These are phyloP conservation scores for Dendrobium huoshanense DNA, from an alignment of 106 monocot species.

Conservation along the genomic window DNA sequence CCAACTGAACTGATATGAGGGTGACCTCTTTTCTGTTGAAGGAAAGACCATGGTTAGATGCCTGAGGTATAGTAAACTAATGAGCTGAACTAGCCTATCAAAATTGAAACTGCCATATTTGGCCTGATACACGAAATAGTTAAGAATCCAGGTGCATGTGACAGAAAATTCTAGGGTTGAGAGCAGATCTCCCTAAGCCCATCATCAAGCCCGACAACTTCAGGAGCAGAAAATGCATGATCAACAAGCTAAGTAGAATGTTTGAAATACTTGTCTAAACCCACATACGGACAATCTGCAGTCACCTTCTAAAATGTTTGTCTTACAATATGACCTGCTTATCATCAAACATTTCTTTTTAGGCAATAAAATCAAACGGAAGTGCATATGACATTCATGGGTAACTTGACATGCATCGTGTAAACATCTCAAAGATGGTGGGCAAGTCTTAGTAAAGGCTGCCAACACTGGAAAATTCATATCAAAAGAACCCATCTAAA, in stretches of 20 bases:
- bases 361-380: background rate
- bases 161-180: no score
- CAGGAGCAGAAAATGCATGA: background rate
- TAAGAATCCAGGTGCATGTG: no score
- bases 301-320: background rate
- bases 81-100: background rate
- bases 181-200: no score
- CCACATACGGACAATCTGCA: background rate
- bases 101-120: background rate
- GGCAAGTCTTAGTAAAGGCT: background rate
- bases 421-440: background rate
- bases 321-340: background rate
- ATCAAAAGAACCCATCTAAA: background rate
- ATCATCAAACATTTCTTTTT: background rate
- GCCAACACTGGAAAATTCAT: background rate
- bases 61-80: background rate
- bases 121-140: no score
- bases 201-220: no score
- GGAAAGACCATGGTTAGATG: conserved; percentile 18
- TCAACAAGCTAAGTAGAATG: background rate
- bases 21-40: conserved; percentile 54
- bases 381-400: background rate
- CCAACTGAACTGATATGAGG: conserved; percentile 72
- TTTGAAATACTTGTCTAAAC: background rate
- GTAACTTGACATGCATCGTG: background rate